Base-by-base conservation (phyloP, 2,329 filamentous ascomycete species). In the Balansia obtecta region DNA sequence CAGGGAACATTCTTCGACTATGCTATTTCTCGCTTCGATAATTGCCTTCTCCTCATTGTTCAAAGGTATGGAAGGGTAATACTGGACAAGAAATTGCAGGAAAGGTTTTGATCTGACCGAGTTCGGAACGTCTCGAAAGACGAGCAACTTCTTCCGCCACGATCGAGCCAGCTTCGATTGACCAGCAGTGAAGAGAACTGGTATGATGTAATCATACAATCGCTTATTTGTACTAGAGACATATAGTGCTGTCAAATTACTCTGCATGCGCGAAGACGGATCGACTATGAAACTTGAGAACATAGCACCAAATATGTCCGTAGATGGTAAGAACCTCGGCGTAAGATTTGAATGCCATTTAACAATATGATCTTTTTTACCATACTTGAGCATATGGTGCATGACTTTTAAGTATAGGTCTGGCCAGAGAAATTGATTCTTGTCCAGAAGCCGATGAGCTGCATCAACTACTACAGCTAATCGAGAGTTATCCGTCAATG, bases 161-260 rank as follows among this genome's bases (percentile, higher is more conserved):
- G 56, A 54, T 10, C 61, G 63, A 7, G 76, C 76, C 15, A 72
- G 54, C 2, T 56, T 56, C 1, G 71, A 71, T 34, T 67, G 61
- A 1, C 76, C 76, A n/a, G 65, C 61, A 4, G 66, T 61, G 56
- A 73, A 79, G 2, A 80, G 63, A 47, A 70, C 61, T 3, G 77
- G 74, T n/a, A 80, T 67, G 8, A 80, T 50, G 18, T 64, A 60
- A 55, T 79, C 75, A 57, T 80, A 80, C 0, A 79, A 56, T 11
- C 60, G 55, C 41, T 68, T 73, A 44, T 72, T 65, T 2, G 57
- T 58, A 44, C 68, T 73, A 16, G 65, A 64, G 9, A 65, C 58
- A 53, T 80, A 80, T 10, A 80, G 62, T 13, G 64, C 60, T 41
- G 63, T 65, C 8, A 80, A 62, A 2, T 66, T 66, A 10, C 63